phyloP scores from a whole-genome alignment of 148 eudicot species.

The Persicaria tinctoria region DNA sequence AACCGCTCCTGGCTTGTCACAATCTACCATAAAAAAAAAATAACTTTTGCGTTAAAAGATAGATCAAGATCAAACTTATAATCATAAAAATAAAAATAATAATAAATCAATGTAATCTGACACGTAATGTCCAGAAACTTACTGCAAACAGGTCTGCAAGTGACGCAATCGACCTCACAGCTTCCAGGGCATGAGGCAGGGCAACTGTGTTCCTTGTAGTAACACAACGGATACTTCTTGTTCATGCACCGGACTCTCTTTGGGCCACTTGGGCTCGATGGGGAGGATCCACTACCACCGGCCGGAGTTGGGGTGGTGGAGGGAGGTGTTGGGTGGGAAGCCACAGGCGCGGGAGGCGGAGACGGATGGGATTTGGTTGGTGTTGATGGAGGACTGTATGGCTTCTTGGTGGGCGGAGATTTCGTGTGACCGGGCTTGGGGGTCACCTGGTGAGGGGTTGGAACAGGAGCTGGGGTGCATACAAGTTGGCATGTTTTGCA shows the following conservation, averaged over 20 bases:
- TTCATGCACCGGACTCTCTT: slow-evolving; percentile 21
- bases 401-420: slow-evolving; percentile 2
- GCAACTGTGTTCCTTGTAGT: slow-evolving; percentile 19
- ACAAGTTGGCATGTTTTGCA: background rate
- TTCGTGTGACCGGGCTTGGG: background rate
- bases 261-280: background rate
- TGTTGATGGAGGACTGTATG: background rate
- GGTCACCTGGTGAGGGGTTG: background rate
- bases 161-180: slow-evolving; percentile 38
- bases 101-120: too few species aligned
- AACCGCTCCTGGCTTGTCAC: slow-evolving; percentile 26
- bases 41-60: background rate
- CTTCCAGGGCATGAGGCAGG: slow-evolving; percentile 4
- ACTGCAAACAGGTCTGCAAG: slow-evolving; percentile 47
- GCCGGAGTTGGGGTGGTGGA: slow-evolving; percentile 6
- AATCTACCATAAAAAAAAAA: slow-evolving; percentile 3
- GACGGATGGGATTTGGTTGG: background rate
- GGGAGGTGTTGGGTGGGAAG: background rate
- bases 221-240: slow-evolving; percentile 26
- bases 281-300: background rate
- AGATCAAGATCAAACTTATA: background rate
- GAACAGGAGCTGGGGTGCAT: background rate
- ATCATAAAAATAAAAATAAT: background rate
- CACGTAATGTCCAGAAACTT: slow-evolving; percentile 2
- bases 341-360: background rate